phyloP scores from a whole-genome alignment of 2,329 filamentous ascomycete genomes.

The Coleophoma cylindrospora region DNA sequence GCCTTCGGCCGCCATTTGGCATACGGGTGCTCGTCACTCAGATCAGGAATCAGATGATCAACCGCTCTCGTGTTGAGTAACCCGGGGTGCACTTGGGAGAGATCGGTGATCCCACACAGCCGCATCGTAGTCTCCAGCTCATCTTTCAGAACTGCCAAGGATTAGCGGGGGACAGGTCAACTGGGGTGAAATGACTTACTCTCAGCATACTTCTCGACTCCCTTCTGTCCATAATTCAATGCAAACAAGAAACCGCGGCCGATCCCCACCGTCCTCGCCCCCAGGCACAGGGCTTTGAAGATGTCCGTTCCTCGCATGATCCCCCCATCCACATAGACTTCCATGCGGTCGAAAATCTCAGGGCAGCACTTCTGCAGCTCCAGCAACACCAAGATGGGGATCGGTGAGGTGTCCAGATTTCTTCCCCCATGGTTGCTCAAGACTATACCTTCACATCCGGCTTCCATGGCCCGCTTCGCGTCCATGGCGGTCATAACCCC shows the following conservation, averaged over 20 bases:
- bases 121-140: slow-evolving; percentile 64
- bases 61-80: slow-evolving; percentile 50
- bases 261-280: slow-evolving; percentile 58
- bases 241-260: slow-evolving; percentile 57
- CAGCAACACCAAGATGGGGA: slow-evolving; percentile 53
- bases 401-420: slow-evolving; percentile 42
- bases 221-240: slow-evolving; percentile 55
- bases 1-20: slow-evolving; percentile 29
- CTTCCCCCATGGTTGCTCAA: slow-evolving; percentile 68
- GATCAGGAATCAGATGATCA: slow-evolving; percentile 38
- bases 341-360: slow-evolving; percentile 52
- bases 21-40: slow-evolving; percentile 37
- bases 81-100: slow-evolving; percentile 56
- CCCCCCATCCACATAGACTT: slow-evolving; percentile 62
- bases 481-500: slow-evolving; percentile 65
- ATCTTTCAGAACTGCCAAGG: slow-evolving; percentile 42
- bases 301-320: slow-evolving; percentile 62
- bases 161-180: neutral
- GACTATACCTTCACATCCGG: slow-evolving; percentile 62
- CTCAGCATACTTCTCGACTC: slow-evolving; percentile 46
- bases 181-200: slow-evolving; percentile 34
- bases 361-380: slow-evolving; percentile 59
- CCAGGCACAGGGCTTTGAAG: slow-evolving; percentile 61
- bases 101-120: slow-evolving; percentile 56
- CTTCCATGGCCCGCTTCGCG: slow-evolving; percentile 52